These are phyloP conservation scores for Penicillium janthinellum DNA, from an alignment of 2,329 filamentous ascomycete genomes.

Conservation along the genomic window DNA sequence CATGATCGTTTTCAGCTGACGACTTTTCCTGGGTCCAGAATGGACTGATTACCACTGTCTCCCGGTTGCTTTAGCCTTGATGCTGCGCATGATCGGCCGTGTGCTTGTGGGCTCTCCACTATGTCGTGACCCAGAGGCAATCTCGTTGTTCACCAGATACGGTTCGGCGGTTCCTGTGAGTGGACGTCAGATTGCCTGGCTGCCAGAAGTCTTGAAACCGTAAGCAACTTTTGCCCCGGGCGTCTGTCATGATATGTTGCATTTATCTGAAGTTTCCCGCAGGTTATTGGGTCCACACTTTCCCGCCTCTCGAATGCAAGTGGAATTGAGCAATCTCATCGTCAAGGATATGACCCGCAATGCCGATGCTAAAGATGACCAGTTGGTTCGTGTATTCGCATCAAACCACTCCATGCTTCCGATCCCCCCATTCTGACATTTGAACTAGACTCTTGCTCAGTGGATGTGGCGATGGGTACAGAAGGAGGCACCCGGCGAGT, in stretches of 20 bases:
- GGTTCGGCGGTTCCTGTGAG: neutral
- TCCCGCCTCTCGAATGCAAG: neutral
- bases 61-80: neutral
- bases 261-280: neutral
- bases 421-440: neutral
- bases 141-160: neutral
- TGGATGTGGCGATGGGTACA: neutral
- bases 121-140: neutral
- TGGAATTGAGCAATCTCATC: neutral
- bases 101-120: neutral
- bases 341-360: neutral
- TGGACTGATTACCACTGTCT: neutral
- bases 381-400: neutral
- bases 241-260: neutral
- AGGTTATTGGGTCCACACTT: neutral
- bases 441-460: neutral
- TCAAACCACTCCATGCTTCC: neutral
- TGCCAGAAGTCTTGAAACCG: constrained; percentile 3
- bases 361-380: neutral
- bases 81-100: neutral
- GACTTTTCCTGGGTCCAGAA: too few species aligned
- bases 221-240: neutral
- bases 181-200: neutral
- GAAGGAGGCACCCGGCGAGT: neutral
- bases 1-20: too few species aligned